These are phyloP conservation scores for Diplocarpon mali DNA, from an alignment of 2,329 filamentous ascomycete genomes.

Conservation along the genomic window DNA sequence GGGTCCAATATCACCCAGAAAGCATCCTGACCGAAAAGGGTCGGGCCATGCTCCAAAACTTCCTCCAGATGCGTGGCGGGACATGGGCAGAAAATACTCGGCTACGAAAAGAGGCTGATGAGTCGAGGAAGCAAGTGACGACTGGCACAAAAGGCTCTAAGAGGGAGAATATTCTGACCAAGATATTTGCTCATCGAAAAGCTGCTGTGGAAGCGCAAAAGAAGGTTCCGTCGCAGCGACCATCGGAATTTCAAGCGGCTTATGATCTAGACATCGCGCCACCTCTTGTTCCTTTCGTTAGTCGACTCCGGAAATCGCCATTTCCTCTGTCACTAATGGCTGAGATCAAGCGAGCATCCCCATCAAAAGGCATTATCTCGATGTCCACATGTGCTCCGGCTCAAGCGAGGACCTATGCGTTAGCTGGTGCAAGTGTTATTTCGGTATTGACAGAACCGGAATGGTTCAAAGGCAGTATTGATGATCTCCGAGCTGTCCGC, in stretches of 20 bases:
- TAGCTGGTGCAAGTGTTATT: constrained; percentile 91
- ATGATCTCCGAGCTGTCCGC: constrained; percentile 78
- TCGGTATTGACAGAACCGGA: constrained; percentile 97
- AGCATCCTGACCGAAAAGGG: constrained; percentile 90
- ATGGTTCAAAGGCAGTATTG: constrained; percentile 98
- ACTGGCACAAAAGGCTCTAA: constrained; percentile 33
- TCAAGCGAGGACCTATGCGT: constrained; percentile 83
- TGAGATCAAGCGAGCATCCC: constrained; percentile 93
- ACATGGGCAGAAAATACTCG: constrained; percentile 78
- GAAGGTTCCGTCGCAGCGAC: constrained; percentile 71
- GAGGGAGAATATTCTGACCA: constrained; percentile 78
- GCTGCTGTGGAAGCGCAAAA: constrained; percentile 71
- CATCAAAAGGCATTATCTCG: constrained; percentile 91
- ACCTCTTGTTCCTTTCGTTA: constrained; percentile 69
- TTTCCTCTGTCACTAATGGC: constrained; percentile 92
- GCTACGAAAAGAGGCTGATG: constrained; percentile 35
- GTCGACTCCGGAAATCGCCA: constrained; percentile 68
- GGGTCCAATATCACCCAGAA: constrained; percentile 95
- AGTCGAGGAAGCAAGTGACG: constrained; percentile 18
- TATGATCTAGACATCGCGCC: constrained; percentile 80
- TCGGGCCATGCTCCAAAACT: constrained; percentile 83
- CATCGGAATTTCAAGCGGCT: constrained; percentile 72
- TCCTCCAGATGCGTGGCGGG: constrained; percentile 75
- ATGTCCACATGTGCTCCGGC: constrained; percentile 77
- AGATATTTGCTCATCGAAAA: constrained; percentile 77